Evolutionary conservation across 345 rosid species (phyloP).

Genomic region (Acer negundo): DNA sequence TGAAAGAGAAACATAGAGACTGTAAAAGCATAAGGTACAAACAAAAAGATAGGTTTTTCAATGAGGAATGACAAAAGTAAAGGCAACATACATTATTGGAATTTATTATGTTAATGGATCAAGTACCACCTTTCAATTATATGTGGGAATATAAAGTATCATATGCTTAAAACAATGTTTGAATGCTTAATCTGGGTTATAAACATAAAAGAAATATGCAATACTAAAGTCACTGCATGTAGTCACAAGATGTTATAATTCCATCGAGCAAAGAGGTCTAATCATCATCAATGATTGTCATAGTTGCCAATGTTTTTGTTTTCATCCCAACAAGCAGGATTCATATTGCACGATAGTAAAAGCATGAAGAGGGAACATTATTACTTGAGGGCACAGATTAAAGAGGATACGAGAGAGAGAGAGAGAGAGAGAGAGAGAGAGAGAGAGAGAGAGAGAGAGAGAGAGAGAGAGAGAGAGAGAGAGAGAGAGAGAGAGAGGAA

Average conservation of each 20-base stretch:
- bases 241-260: neutral
- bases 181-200: neutral
- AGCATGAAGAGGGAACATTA: neutral
- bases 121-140: neutral
- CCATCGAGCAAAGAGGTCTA: neutral
- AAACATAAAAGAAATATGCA: neutral
- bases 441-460: too few relatives aligned
- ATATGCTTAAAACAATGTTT: slow-evolving; percentile 1
- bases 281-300: neutral
- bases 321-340: neutral
- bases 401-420: too few relatives aligned
- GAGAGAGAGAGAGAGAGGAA: too few relatives aligned
- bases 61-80: neutral
- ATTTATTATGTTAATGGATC: neutral
- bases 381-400: too few relatives aligned
- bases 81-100: neutral
- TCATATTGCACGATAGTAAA: neutral
- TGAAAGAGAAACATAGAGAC: neutral
- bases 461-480: too few relatives aligned
- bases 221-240: neutral
- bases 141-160: neutral
- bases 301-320: neutral
- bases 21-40: neutral
- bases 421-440: too few relatives aligned
- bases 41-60: neutral